Conservation (phyloP, 192 early-diverging fungal genomes). For the Backusella parvicylindrica region DNA sequence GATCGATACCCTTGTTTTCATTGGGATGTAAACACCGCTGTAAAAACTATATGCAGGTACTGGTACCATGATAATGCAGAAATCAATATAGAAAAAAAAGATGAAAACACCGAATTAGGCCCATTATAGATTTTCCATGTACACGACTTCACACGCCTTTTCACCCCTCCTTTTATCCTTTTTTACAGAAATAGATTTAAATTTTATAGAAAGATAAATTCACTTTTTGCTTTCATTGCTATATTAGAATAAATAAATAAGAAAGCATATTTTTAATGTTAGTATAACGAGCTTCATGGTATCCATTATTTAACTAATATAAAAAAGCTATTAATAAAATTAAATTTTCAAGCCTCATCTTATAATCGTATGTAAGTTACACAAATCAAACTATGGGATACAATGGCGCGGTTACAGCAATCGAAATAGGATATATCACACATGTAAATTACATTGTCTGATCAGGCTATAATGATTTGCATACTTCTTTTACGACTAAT, state of each 20-base stretch:
- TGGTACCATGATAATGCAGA: background rate
- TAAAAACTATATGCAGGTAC: constrained; percentile 1
- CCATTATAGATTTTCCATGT: background rate
- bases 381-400: background rate
- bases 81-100: background rate
- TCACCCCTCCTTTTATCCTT: background rate
- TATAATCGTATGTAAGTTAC: background rate
- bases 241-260: background rate
- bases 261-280: background rate
- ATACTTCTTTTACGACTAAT: background rate
- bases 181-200: background rate
- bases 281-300: background rate
- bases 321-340: background rate
- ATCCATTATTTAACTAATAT: no score
- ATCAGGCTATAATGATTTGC: background rate
- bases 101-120: background rate
- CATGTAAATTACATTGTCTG: background rate
- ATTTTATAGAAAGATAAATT: background rate
- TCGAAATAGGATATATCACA: background rate
- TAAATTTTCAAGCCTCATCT: background rate
- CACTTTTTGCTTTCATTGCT: background rate
- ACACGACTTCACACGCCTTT: background rate
- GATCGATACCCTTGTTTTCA: constrained; percentile 34
- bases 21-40: constrained; percentile 31
- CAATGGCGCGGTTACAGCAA: background rate